Evolutionary conservation across 768 basidiomycete species (phyloP).

Genomic region (Tulasnella sp.): DNA sequence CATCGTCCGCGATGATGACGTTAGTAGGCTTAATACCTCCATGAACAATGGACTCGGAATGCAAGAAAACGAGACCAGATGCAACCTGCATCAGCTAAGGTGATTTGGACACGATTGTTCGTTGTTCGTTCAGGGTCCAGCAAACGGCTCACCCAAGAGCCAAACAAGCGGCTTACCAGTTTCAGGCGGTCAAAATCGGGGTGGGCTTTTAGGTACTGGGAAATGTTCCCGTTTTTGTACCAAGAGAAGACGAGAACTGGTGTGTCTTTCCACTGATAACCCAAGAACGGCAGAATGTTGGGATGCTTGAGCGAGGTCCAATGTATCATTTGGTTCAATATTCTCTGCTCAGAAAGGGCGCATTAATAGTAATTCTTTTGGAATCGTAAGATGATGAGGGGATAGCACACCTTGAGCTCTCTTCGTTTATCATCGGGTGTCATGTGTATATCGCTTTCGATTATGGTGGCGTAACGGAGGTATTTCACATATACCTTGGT

Average conservation of each 20-base stretch:
- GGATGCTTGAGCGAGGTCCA: not conserved
- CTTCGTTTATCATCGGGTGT: not conserved
- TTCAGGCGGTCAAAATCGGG: not conserved
- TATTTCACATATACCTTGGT: not conserved
- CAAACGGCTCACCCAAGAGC: no score
- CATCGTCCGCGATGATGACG: not conserved
- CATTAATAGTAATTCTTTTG: not conserved
- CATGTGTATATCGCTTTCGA: not conserved
- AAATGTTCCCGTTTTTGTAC: not conserved
- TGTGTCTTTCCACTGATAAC: not conserved
- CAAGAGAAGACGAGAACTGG: not conserved
- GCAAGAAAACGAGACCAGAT: constrained; percentile 33
- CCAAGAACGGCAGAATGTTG: not conserved
- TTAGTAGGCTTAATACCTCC: constrained; percentile 20
- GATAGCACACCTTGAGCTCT: not conserved
- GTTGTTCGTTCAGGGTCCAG: not conserved
- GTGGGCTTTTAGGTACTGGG: not conserved
- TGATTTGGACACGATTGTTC: not conserved
- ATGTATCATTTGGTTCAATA: not conserved
- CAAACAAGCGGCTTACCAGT: not conserved
- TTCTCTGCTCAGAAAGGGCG: not conserved
- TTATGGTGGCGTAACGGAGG: not conserved
- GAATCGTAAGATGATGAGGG: not conserved
- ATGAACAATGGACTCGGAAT: constrained; percentile 36
- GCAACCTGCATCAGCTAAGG: constrained; percentile 32